Evolutionary conservation across 164 flowering plant species (phyloP).

Genomic region (Piper betle): DNA sequence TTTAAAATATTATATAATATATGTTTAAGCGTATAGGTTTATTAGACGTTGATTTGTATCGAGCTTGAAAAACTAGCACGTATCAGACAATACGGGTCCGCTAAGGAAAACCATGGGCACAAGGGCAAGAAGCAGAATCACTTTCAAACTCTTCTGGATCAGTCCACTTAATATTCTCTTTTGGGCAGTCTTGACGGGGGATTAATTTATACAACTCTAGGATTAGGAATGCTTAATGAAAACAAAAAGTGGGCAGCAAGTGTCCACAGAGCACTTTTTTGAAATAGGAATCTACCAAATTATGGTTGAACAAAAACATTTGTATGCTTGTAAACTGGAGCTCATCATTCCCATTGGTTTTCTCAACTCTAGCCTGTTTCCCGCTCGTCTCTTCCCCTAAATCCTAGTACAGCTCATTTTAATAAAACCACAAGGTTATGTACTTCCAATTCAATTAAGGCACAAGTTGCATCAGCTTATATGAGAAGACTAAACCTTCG

Average conservation of each 20-base stretch:
- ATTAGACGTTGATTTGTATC: too few relatives aligned
- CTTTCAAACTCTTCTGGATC: neutral
- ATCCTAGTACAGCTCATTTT: neutral
- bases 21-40: too few relatives aligned
- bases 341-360: neutral
- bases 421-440: too few relatives aligned
- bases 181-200: neutral
- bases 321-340: neutral
- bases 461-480: too few relatives aligned
- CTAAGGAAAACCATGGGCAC: too few relatives aligned
- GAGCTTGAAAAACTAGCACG: too few relatives aligned
- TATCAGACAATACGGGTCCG: too few relatives aligned
- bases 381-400: neutral
- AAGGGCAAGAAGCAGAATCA: neutral
- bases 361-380: neutral
- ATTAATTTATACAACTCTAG: neutral
- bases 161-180: neutral
- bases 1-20: too few relatives aligned
- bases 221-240: neutral
- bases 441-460: too few relatives aligned
- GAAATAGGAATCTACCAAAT: neutral
- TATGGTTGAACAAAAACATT: neutral
- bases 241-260: neutral
- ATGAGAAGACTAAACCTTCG: too few relatives aligned
- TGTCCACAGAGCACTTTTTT: neutral